These are phyloP conservation scores for Mycena haematopus DNA, from an alignment of 768 basidiomycete genomes.

Conservation along the genomic window DNA sequence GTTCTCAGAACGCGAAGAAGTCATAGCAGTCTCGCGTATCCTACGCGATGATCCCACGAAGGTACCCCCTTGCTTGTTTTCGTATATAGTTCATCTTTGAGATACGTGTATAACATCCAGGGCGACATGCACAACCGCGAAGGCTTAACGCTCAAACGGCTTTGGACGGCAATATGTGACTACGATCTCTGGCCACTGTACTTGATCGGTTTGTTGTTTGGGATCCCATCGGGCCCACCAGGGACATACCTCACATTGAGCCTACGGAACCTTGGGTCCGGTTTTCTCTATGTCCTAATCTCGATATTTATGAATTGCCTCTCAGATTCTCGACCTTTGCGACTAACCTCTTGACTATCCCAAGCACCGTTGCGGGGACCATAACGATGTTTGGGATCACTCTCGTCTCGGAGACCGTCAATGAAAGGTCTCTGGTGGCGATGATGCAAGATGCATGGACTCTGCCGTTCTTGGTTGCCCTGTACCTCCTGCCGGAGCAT, in stretches of 20 bases:
- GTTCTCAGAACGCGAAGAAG: constrained; percentile 68
- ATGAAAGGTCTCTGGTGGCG: constrained; percentile 60
- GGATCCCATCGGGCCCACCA: constrained; percentile 56
- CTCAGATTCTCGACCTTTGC: constrained; percentile 62
- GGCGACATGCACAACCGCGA: constrained; percentile 78
- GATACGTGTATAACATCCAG: constrained; percentile 32
- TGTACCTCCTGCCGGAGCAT: constrained; percentile 54
- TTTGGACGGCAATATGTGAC: constrained; percentile 63
- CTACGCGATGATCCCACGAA: constrained; percentile 69
- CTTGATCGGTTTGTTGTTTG: constrained; percentile 60
- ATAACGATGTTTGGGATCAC: constrained; percentile 58
- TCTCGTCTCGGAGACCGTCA: constrained; percentile 55
- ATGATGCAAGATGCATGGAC: constrained; percentile 65
- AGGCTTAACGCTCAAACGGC: constrained; percentile 52
- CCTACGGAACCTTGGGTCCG: constrained; percentile 57
- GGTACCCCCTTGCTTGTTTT: constrained; percentile 32
- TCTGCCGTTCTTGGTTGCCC: constrained; percentile 64
- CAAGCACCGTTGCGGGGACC: constrained; percentile 56
- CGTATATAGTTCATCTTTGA: neutral
- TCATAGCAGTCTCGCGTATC: constrained; percentile 59
- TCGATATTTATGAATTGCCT: neutral
- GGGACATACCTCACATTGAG: constrained; percentile 64
- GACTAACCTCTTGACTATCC: constrained; percentile 69
- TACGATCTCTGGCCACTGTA: constrained; percentile 75
- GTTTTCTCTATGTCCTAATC: neutral